phyloP scores from a whole-genome alignment of 148 eudicot genomes.

The Tetragonia tetragonoides region DNA sequence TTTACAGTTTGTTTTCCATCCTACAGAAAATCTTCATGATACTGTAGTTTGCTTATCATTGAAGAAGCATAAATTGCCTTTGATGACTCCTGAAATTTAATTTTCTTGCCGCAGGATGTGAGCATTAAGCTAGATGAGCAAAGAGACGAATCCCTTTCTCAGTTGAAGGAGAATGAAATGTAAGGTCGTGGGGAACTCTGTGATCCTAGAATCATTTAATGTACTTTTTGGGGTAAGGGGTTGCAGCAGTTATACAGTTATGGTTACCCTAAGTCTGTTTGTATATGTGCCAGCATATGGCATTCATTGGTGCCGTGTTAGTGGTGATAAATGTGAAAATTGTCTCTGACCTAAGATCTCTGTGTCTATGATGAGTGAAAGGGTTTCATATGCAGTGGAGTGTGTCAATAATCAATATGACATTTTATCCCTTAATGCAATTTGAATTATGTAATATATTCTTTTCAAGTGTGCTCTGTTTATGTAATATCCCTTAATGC shows the following conservation, averaged over 20 bases:
- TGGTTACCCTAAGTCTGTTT: background rate
- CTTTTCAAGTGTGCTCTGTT: too few relatives aligned
- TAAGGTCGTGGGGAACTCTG: constrained; percentile 38
- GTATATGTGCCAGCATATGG: background rate
- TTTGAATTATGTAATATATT: background rate
- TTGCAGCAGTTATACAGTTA: background rate
- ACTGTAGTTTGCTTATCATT: background rate
- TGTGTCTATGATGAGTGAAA: background rate
- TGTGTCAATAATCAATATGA: background rate
- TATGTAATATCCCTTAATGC: background rate
- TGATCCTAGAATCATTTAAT: background rate
- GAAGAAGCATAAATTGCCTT: background rate
- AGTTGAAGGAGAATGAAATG: constrained; percentile 95
- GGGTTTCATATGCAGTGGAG: background rate
- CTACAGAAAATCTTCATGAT: background rate
- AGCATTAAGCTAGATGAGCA: constrained; percentile 90
- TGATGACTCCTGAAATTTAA: background rate
- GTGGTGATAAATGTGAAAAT: background rate
- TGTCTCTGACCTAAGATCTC: background rate
- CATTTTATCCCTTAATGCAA: background rate
- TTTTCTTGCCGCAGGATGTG: constrained; percentile 56
- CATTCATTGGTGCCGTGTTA: background rate
- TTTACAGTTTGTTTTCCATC: constrained; percentile 18
- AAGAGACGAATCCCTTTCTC: constrained; percentile 79
- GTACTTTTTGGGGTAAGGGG: background rate